Evolutionary conservation across 768 basidiomycete genomes (phyloP).

Genomic region (Tricholoma flavovirens): DNA sequence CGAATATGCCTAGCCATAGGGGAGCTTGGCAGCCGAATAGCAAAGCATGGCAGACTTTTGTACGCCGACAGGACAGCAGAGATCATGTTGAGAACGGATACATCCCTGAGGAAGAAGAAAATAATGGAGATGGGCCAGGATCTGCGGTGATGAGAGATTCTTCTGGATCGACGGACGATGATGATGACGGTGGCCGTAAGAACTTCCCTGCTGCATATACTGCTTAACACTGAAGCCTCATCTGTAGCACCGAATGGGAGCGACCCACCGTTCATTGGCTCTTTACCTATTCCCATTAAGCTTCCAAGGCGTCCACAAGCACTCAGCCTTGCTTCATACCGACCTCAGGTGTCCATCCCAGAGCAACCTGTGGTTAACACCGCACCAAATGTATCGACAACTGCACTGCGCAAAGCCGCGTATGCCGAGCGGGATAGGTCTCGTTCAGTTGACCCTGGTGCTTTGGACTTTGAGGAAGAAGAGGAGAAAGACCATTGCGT

Average conservation of each 20-base stretch:
- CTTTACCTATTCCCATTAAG: conserved; percentile 61
- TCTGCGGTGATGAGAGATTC: neutral
- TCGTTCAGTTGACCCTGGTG: conserved; percentile 63
- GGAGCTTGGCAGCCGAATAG: conserved; percentile 63
- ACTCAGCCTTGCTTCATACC: conserved; percentile 54
- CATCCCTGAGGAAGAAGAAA: conserved; percentile 32
- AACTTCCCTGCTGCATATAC: neutral
- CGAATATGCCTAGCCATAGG: conserved; percentile 64
- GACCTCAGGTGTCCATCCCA: conserved; percentile 41
- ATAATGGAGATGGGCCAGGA: conserved; percentile 16
- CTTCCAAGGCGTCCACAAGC: conserved; percentile 28
- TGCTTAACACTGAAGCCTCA: neutral
- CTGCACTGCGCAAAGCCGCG: conserved; percentile 50
- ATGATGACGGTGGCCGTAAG: conserved; percentile 7
- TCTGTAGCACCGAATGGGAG: neutral
- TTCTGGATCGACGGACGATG: conserved; percentile 7
- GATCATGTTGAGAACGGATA: conserved; percentile 11
- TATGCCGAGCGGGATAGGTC: conserved; percentile 67
- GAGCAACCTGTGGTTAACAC: conserved; percentile 30
- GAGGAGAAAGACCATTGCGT: conserved; percentile 30
- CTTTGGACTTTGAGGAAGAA: conserved; percentile 52
- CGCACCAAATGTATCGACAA: conserved; percentile 33
- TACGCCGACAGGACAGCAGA: conserved; percentile 29
- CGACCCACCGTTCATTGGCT: conserved; percentile 25
- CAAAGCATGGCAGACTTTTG: conserved; percentile 59